Base-by-base conservation (phyloP, 2,329 filamentous ascomycete species). In the Myriosclerotinia curreyana region DNA sequence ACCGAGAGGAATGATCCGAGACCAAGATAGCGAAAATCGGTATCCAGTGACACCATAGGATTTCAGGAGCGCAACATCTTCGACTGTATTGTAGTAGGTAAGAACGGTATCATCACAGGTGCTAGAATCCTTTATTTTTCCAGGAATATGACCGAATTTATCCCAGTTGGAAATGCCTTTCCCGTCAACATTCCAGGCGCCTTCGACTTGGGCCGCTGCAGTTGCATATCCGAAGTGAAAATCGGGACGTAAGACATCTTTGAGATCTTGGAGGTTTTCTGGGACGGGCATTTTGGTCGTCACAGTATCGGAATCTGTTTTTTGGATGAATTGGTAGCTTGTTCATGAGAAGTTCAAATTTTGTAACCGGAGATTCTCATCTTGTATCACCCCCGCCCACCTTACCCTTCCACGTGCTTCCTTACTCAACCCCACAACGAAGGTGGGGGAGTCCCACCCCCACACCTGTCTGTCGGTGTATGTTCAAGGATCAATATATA, bases 111-210 rank as follows among this genome's bases (percentile, higher is more conserved):
- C 83, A 60, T 85, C 86, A 58, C 91, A 90, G 51, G 86, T 88
- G 70, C 82, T 86, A 63, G 85, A 87, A 71, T 91, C 89, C 64
- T 90, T 90, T 71, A 94, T 91, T 78, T 94, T 95, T 72, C 90
- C 90, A 7, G 88, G 86, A 54, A 85, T 87, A 67, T 84, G 83
- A 77, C 88, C 92, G 78, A 95, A 95, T 22, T 83, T 88, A 77
- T 96, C 91, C 91, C 91, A 95, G 75, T 94, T 94, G 67, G 88
- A 91, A 62, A 89, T 86, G 28, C 84, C 89, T 68, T 91, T 89
- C 68, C 90, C 91, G 73, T 93, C 90, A 72, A 87, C 83, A 49
- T 89, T 80, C 60, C 82, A 80, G 55, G 85, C 86, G 64, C 91
- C 91, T 79, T 96, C 91, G 70, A 96, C 89, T 76, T 96, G 91